phyloP scores from a whole-genome alignment of 1,139 yeast genomes.

The Taiozyma onychis region DNA sequence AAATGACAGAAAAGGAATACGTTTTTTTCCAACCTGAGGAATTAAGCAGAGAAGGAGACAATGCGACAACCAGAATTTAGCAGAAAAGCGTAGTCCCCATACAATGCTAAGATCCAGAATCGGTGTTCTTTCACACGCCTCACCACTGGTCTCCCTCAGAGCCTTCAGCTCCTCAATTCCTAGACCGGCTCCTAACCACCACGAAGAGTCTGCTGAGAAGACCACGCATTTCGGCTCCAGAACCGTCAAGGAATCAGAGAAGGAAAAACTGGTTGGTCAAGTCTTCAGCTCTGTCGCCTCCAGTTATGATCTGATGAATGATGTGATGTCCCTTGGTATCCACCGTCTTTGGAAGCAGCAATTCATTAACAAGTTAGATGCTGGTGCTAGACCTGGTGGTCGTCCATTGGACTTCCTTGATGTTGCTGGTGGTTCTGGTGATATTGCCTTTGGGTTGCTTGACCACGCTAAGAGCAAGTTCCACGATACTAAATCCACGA shows the following conservation, averaged over 20 bases:
- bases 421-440: slow-evolving; percentile 99
- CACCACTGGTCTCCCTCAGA: neutral
- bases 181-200: neutral
- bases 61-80: neutral
- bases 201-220: slow-evolving; percentile 9
- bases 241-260: slow-evolving; percentile 74
- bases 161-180: neutral
- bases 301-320: slow-evolving; percentile 94
- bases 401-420: slow-evolving; percentile 80
- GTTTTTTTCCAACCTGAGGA: too few species aligned
- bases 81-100: neutral
- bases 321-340: slow-evolving; percentile 93
- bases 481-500: slow-evolving; percentile 69
- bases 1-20: too few species aligned
- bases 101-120: neutral
- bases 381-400: slow-evolving; percentile 89
- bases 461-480: slow-evolving; percentile 83
- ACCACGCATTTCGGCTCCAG: slow-evolving; percentile 93
- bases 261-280: slow-evolving; percentile 80
- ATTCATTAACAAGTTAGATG: slow-evolving; percentile 81
- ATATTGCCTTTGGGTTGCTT: slow-evolving; percentile 89
- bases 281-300: slow-evolving; percentile 95
- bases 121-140: neutral
- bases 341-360: slow-evolving; percentile 95
- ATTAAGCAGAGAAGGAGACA: neutral